Evolutionary conservation across 2,329 filamentous ascomycete species (phyloP).

Genomic region (Beauveria australis): DNA sequence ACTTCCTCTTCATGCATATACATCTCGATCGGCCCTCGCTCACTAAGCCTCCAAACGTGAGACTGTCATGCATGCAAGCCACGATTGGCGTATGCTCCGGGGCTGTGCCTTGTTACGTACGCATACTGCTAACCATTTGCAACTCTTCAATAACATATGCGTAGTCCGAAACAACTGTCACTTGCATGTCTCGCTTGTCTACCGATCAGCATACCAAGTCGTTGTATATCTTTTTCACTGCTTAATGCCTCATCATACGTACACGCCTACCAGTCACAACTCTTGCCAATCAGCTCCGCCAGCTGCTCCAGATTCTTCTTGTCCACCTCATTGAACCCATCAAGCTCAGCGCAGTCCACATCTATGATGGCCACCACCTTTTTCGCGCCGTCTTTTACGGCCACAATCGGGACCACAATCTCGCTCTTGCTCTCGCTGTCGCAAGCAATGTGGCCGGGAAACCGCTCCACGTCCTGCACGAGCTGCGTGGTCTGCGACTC

Average conservation of each 20-base stretch:
- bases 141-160: background rate
- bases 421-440: conserved; percentile 70
- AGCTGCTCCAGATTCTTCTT: conserved; percentile 57
- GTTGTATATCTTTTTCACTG: background rate
- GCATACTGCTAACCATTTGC: background rate
- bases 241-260: background rate
- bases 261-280: conserved; percentile 57
- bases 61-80: background rate
- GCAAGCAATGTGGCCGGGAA: conserved; percentile 76
- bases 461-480: conserved; percentile 60
- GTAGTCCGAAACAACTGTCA: background rate
- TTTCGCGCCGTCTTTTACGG: conserved; percentile 20
- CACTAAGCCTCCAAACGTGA: background rate
- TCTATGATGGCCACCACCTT: conserved; percentile 69
- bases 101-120: background rate
- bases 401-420: conserved; percentile 68
- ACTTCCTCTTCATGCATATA: background rate
- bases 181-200: background rate
- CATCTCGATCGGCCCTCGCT: conserved; percentile 1
- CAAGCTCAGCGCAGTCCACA: conserved; percentile 60
- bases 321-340: conserved; percentile 65
- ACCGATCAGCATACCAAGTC: background rate
- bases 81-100: background rate
- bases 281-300: conserved; percentile 47
- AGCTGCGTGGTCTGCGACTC: conserved; percentile 53